Evolutionary conservation across 2,329 filamentous ascomycete species (phyloP).

Genomic region (Penicillium sp.): DNA sequence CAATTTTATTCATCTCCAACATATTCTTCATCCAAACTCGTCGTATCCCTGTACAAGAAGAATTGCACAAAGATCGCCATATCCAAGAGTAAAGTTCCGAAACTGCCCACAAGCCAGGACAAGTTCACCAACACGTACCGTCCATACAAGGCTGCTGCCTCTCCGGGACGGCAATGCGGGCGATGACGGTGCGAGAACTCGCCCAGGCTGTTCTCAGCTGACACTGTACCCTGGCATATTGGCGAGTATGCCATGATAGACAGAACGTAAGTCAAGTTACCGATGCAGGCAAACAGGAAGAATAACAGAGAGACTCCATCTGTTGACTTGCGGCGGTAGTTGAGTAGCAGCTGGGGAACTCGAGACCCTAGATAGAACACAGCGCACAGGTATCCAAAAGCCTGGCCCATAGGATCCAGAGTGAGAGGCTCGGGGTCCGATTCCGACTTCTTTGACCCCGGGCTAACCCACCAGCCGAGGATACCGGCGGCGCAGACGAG

Average conservation of each 20-base stretch:
- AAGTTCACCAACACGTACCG: slow-evolving; percentile 87
- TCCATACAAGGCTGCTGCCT: slow-evolving; percentile 71
- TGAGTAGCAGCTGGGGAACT: slow-evolving; percentile 87
- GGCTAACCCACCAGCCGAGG: slow-evolving; percentile 81
- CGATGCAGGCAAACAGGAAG: slow-evolving; percentile 94
- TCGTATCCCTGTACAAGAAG: slow-evolving; percentile 72
- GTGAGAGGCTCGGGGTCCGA: slow-evolving; percentile 52
- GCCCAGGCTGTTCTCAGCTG: slow-evolving; percentile 30
- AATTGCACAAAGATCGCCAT: slow-evolving; percentile 89
- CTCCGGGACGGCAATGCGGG: slow-evolving; percentile 65
- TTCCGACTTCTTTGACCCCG: slow-evolving; percentile 42
- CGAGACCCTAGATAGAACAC: slow-evolving; percentile 86
- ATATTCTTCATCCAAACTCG: slow-evolving; percentile 29
- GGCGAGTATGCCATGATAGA: slow-evolving; percentile 91
- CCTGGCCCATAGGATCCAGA: slow-evolving; percentile 80
- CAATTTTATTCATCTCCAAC: slow-evolving; percentile 16
- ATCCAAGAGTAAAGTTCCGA: slow-evolving; percentile 85
- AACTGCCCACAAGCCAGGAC: slow-evolving; percentile 87
- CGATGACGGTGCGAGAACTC: slow-evolving; percentile 16
- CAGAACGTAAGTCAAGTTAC: slow-evolving; percentile 91
- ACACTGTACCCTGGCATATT: slow-evolving; percentile 55
- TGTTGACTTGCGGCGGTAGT: slow-evolving; percentile 89
- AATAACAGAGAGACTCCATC: slow-evolving; percentile 94
- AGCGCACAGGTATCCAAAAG: slow-evolving; percentile 94
- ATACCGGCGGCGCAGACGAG: slow-evolving; percentile 85